Evolutionary conservation across 768 basidiomycete species (phyloP), one percentile per base, ranked within the genome.

Genomic region (Boletus rubescentipes): DNA sequence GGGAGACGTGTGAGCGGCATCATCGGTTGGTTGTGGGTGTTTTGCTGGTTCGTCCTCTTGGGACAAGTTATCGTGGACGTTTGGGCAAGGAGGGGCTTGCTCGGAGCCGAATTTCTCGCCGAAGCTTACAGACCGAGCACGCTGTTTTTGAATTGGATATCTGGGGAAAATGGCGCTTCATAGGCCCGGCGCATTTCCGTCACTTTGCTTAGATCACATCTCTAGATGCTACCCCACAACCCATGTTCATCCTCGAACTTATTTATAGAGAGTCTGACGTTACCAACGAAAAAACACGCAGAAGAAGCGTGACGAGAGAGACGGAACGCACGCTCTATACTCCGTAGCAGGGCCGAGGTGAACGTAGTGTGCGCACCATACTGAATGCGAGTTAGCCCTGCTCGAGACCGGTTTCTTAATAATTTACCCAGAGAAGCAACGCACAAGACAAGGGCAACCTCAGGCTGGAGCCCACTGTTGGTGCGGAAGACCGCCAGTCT

Each of bases 21-120:
- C 49, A 4, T 63, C 0, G 85, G 86, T 4, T 72, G 74, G 67
- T 29, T 79, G 15, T 90, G 87, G 87, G 69, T 75, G 2, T 55
- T 62, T 50, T 21, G 56, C 4, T 86, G 81, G 82, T 46, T 79
- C 1, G 5, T 81, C 7, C 63, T 68, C 1, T 82, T 79, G 74
- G 82, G 74, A 8, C 72, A 75, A 39, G 41, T 76, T 12, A 51
- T 86, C 36, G 69, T 81, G 18, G 83, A 86, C 39, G 80, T 26
- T 18, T 70, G 70, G 68, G 68, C 49, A 10, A 59, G 46, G 46
- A 53, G 39, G 29, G 67, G 65, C 11, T 31, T 68, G 35, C 12
- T 63, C 31, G 61, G 58, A n/a, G 56, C 57, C 11, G 42, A 53
- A 11, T 54, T 56, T 32, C 49, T 26, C 11, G 53, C 63, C 0